A percentile compares a stretch with the other conserved stretches of the same genome.
These are phyloP conservation scores for Diaporthe capsici DNA, from an alignment of 2,329 filamentous ascomycete species.

Conservation along the genomic window DNA sequence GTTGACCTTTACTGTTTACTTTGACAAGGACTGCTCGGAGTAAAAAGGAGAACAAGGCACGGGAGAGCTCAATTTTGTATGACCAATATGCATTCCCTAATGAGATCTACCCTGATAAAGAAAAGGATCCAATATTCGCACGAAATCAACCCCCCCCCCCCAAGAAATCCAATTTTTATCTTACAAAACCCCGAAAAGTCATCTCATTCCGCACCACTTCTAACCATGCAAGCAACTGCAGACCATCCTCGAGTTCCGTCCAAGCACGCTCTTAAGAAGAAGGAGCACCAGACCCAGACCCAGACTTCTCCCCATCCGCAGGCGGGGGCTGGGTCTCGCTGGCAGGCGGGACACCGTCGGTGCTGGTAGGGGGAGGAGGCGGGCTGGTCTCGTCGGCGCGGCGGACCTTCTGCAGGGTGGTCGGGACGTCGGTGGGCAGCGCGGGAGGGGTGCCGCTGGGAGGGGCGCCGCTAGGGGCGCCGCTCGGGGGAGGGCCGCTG, in stretches of 20 bases:
- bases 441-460: slow-evolving; percentile 16
- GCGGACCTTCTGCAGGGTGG: slow-evolving; percentile 20
- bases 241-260: fast-evolving
- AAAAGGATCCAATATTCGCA: not conserved
- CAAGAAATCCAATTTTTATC: not conserved
- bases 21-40: too few species aligned
- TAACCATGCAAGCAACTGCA: too few species aligned
- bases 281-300: not conserved
- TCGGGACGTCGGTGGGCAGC: slow-evolving; percentile 14
- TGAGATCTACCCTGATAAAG: not conserved
- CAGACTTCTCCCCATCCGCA: not conserved
- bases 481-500: slow-evolving; percentile 11
- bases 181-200: not conserved
- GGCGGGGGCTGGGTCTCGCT: not conserved
- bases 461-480: not conserved
- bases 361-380: slow-evolving; percentile 1
- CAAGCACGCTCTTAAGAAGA: not conserved
- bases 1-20: too few species aligned
- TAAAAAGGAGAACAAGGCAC: not conserved
- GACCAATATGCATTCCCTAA: slow-evolving; percentile 2
- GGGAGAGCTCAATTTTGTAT: not conserved
- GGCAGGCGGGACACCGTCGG: not conserved
- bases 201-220: too few species aligned
- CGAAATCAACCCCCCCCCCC: not conserved
- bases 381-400: slow-evolving; percentile 15